Conservation (phyloP, 768 basidiomycete species). For the Clitopilus passeckerianus region DNA sequence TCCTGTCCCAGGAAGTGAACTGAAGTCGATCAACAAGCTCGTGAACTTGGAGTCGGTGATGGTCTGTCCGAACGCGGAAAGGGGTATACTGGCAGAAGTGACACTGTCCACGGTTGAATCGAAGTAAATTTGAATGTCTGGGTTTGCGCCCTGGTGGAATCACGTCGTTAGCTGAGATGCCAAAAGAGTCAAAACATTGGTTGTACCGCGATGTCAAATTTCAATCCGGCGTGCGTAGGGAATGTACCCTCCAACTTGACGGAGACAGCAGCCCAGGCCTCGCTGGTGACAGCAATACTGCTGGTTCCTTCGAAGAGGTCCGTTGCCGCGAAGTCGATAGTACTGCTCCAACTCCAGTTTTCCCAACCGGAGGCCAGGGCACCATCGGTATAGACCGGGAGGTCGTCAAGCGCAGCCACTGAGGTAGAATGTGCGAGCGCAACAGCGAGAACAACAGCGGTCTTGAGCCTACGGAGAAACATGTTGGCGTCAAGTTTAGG, state of each 20-base stretch:
- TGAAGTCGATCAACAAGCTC: slow-evolving; percentile 43
- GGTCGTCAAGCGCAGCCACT: slow-evolving; percentile 24
- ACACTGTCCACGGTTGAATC: slow-evolving; percentile 30
- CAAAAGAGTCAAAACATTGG: neutral
- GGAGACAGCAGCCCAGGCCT: slow-evolving; percentile 39
- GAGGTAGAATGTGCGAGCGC: slow-evolving; percentile 15
- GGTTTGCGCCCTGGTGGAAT: slow-evolving; percentile 33
- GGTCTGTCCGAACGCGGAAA: slow-evolving; percentile 34
- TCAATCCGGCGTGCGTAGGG: slow-evolving; percentile 37
- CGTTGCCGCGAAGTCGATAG: slow-evolving; percentile 37
- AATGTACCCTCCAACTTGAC: slow-evolving; percentile 36
- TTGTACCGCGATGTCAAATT: slow-evolving; percentile 46
- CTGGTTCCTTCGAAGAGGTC: slow-evolving; percentile 35
- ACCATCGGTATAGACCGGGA: slow-evolving; percentile 35
- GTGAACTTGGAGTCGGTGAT: slow-evolving; percentile 34
- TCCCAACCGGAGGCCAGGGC: slow-evolving; percentile 42
- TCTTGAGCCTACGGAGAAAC: neutral
- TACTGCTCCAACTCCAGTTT: slow-evolving; percentile 47
- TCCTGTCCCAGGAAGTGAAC: slow-evolving; percentile 35
- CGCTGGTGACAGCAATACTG: slow-evolving; percentile 38
- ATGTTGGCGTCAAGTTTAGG: neutral
- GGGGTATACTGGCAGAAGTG: slow-evolving; percentile 32
- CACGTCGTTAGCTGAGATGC: neutral
- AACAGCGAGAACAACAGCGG: slow-evolving; percentile 7
- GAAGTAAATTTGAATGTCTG: slow-evolving; percentile 37